These are phyloP conservation scores for Pseudonitzschia pungens DNA, from an alignment of 108 stramenopile species.

Conservation along the genomic window DNA sequence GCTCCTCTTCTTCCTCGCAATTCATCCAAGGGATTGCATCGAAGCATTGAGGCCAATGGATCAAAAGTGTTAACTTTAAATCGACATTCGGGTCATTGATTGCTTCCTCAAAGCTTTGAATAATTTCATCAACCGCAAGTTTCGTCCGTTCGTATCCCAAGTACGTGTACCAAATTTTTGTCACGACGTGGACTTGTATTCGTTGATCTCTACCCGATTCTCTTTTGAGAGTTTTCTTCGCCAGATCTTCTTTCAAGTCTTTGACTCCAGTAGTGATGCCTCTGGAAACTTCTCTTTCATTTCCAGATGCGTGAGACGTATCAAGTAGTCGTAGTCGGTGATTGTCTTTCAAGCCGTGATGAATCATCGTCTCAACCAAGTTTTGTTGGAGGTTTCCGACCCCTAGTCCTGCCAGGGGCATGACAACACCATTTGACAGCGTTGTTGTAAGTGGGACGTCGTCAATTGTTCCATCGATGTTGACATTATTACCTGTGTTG, in stretches of 20 bases:
- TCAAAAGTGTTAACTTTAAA: slow-evolving; percentile 33
- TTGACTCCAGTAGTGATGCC: slow-evolving; percentile 43
- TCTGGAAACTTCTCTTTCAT: slow-evolving; percentile 55
- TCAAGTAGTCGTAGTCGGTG: slow-evolving; percentile 54
- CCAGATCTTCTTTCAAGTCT: slow-evolving; percentile 7
- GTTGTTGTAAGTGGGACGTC: slow-evolving; percentile 28
- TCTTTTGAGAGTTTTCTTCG: neutral
- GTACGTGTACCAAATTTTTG: slow-evolving; percentile 87
- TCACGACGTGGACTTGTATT: slow-evolving; percentile 65
- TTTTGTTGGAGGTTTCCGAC: slow-evolving; percentile 69
- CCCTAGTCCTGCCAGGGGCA: slow-evolving; percentile 76
- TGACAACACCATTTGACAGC: slow-evolving; percentile 36
- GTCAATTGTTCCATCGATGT: slow-evolving; percentile 32
- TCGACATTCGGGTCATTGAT: slow-evolving; percentile 27
- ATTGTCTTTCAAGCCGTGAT: slow-evolving; percentile 23
- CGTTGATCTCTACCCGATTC: neutral
- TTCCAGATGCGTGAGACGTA: slow-evolving; percentile 58
- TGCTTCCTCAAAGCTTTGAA: slow-evolving; percentile 30
- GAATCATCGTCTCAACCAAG: slow-evolving; percentile 30
- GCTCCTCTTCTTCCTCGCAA: slow-evolving; percentile 65
- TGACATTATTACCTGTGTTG: slow-evolving; percentile 11
- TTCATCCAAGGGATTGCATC: slow-evolving; percentile 78
- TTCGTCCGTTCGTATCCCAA: slow-evolving; percentile 79
- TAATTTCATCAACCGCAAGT: slow-evolving; percentile 49
- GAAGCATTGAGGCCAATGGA: slow-evolving; percentile 82